Evolutionary conservation across 2,329 filamentous ascomycete species (phyloP), one percentile per base, ranked within the genome.

Genomic region (Trichoderma sp.): DNA sequence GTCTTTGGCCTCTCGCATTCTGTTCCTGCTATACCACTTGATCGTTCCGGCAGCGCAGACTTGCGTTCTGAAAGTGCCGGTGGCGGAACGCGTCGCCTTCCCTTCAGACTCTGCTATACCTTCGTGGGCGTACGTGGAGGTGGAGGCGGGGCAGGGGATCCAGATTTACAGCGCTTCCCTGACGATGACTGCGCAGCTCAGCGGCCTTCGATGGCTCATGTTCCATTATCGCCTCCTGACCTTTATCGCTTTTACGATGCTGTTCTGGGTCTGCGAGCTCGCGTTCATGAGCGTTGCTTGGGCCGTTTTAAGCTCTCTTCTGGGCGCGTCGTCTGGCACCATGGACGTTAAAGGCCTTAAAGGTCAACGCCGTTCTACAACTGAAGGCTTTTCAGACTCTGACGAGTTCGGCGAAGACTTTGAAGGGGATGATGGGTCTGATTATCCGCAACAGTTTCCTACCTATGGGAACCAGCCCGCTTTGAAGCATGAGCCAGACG

Each of bases 131-230:
- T 79, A 83, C 41, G 72, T 88, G 0, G 91, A 96, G 72, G 77
- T 96, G 1, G 86, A 93, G 69, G 88, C 88, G 21, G 84, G 85
- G 5, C 83, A 87, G 69, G 80, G 80, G 3, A 82, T 97, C 72
- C 91, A 96, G 75, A 85, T 96, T 6, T 97, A 97, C 75, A 80
- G 80, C 21, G 88, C 86, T 4, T 79, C 78, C 15, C 82, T 96
- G 41, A 84, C 83, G 3, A 86, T 98, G 68, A 87, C 85, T 30
- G 93, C 94, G 5, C 84, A 87, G 61, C 87, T 97, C 68, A 83
- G 84, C 12, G 94, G 94, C 0, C 75, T 97, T 67, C 81, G 90
- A 56, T 95, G 90, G 87, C 72, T 93, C 63, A 96, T 99, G 91
- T 95, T 95, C 72, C 88, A 92, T 67, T 89, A 94, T 78, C 87